Base-by-base conservation (phyloP, 2,329 filamentous ascomycete species). In the Scedosporium boydii region DNA sequence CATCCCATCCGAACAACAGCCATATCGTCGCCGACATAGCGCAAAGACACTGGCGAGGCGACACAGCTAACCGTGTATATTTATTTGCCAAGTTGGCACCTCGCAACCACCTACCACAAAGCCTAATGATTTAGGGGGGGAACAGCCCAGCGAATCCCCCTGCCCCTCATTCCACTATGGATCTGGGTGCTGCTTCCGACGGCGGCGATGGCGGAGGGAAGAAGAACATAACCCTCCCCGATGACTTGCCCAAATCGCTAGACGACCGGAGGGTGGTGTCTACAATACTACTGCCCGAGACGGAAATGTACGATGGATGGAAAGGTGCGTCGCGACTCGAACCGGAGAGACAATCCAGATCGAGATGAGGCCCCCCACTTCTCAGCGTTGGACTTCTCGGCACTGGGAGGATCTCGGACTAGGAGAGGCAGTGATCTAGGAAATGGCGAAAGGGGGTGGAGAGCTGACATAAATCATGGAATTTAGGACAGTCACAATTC, bases 281-380 rank as follows among this genome's bases (percentile, higher is more conserved):
- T 3, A 80, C 79, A 57, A 86, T 87, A 65, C 83, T 87, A 66
- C 82, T 89, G 62, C 81, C 82, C 46, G 95, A 98, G 80, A 96
- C 93, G 48, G 95, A 98, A 80, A 91, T 97, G 78, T 99, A 98
- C 74, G 95, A 99, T 82, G 95, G 91, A 68, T 99, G 95, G 95
- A 92, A 98, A 87, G 93, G 93, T 81, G 67, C 65, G 78, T 77
- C 10, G 42, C 58, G 51, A 46, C 63, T 64, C 61, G 64, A 46
- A 9, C 59, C 26, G 7, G 4, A 21, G 10, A 21, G 12, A 7
- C 16, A 14, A 18, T 58, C 44, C 51, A 60, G 12, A 38, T 14
- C 34, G 10, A 38, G 48, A 48, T 29, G 56, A 44, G 14, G 21
- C 63, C 61, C 63, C 59, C 58, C 60, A 58, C 59, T 38, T 42